phyloP scores from a whole-genome alignment of 768 basidiomycete species.

The Leccinum fibrillosum region DNA sequence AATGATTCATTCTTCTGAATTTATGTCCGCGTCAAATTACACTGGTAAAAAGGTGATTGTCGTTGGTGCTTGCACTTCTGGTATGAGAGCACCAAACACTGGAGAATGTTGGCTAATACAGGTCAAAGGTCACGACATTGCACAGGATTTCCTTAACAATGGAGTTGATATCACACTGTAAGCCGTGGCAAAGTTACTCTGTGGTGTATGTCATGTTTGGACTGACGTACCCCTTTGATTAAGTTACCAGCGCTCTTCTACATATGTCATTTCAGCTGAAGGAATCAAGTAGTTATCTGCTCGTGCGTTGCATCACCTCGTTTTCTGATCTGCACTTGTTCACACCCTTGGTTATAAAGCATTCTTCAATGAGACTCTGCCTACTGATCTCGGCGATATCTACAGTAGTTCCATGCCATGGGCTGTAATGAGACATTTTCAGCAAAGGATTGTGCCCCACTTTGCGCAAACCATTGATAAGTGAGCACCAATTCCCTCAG shows the following conservation, averaged over 20 bases:
- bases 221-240: background rate
- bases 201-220: background rate
- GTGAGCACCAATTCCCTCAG: constrained; percentile 5
- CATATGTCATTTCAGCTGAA: constrained; percentile 13
- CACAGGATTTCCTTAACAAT: constrained; percentile 32
- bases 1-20: constrained; percentile 49
- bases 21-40: constrained; percentile 46
- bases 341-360: background rate
- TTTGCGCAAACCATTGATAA: constrained; percentile 24
- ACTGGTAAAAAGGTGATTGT: constrained; percentile 63
- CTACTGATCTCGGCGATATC: constrained; percentile 22
- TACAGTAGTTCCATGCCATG: constrained; percentile 16
- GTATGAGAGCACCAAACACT: constrained; percentile 19
- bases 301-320: constrained; percentile 2
- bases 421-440: constrained; percentile 11
- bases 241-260: constrained; percentile 32
- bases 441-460: constrained; percentile 18
- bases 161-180: constrained; percentile 31
- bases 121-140: constrained; percentile 34
- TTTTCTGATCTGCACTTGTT: background rate
- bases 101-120: constrained; percentile 9
- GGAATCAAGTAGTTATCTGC: constrained; percentile 1
- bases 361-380: constrained; percentile 17
- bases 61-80: constrained; percentile 65
- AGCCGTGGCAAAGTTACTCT: background rate